Base-by-base conservation (phyloP, 257 asterid species). In the Nicotiana otophora region DNA sequence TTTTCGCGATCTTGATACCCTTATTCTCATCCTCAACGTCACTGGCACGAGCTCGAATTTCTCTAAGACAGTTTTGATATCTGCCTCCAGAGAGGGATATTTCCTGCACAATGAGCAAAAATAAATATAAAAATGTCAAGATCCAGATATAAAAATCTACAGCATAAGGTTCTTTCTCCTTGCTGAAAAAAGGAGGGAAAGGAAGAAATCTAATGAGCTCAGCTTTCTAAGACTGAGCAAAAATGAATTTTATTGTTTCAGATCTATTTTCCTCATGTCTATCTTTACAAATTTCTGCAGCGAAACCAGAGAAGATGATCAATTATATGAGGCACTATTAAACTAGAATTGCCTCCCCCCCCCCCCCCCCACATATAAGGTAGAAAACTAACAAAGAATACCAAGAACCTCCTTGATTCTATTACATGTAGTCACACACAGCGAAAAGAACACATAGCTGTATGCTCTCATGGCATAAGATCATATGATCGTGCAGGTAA, bases 81-180 rank as follows among this genome's bases (percentile, higher is more conserved):
- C 99, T 89, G 68, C 90, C 92, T 80, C 99, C 98, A 67, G 98
- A 92, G 86, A 96, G 98, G 5, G 99, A 88, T n/a, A 96, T 97
- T 88, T 96, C 99, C 99, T 96, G 53, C 85, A 84, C 79, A 60
- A 87, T 9, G 92, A 88, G 83, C 65, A 64, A 90, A 72, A 15
- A 36, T 48, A 33, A 86, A 57, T 15, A 57, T 62, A 3, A 51
- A 68, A 54, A 17, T 26, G 62, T 74, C 79, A 74, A 74, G 39
- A 74, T 5, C 6, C 15, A 14, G 61, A 19, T 42, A 74, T 5
- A 48, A 74, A 1, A 12, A 23, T 0, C 62, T 15, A 60, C 62
- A 70, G 42, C 62, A 74, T 74, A 48, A 10, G 28, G 14, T 23
- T 48, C 23, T 74, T 23, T 48, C 39, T 74, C 62, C 15, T 74